These are phyloP conservation scores for Akanthomyces lecanii DNA, from an alignment of 2,329 filamentous ascomycete genomes.

Conservation along the genomic window DNA sequence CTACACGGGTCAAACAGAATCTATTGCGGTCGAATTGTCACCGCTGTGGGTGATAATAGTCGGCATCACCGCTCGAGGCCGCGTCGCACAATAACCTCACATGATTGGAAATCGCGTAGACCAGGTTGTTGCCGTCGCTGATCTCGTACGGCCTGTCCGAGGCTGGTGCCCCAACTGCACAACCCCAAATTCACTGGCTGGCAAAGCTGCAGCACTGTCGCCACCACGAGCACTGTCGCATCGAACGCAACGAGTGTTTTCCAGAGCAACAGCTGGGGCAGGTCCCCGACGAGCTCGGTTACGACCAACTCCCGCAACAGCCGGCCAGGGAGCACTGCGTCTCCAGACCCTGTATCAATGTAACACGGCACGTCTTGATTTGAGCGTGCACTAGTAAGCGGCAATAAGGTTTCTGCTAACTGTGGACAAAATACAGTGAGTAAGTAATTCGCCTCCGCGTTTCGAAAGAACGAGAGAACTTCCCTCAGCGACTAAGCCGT, in stretches of 20 bases:
- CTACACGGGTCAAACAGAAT: not conserved
- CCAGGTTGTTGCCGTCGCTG: not conserved
- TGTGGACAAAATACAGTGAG: not conserved
- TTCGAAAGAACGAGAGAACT: not conserved
- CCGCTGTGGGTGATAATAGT: not conserved
- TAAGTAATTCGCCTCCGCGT: not conserved
- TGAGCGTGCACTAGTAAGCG: not conserved
- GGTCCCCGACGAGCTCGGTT: not conserved
- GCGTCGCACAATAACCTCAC: slow-evolving; percentile 3
- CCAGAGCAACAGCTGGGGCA: not conserved
- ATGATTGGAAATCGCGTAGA: not conserved
- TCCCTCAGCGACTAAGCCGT: not conserved
- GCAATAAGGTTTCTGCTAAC: not conserved
- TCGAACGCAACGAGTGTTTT: not conserved
- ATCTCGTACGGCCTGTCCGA: not conserved
- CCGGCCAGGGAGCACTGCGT: too few species aligned
- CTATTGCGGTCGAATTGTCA: not conserved
- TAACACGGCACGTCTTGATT: not conserved
- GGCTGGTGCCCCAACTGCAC: not conserved
- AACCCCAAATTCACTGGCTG: not conserved
- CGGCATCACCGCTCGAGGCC: not conserved
- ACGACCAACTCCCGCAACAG: not conserved
- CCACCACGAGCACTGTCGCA: not conserved
- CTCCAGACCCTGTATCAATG: not conserved
- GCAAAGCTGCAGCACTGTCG: not conserved